Evolutionary conservation across 805 yeast species (phyloP), one percentile per base, ranked within the genome.

Genomic region (Jamesozyma hellenica): DNA sequence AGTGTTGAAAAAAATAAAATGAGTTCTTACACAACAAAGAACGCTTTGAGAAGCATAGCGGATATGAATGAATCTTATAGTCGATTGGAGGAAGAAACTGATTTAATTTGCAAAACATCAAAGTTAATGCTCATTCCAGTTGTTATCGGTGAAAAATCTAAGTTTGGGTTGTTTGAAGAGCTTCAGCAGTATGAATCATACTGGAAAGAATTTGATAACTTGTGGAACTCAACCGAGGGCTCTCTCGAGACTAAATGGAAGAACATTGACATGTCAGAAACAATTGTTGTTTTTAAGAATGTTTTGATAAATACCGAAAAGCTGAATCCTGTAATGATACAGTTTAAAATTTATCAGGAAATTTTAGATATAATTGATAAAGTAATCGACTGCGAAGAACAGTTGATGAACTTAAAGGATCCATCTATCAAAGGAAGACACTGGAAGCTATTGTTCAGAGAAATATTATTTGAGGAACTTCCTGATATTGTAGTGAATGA

Each of bases 381-480:
- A 17, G 36, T 26, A n/a, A 26, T 17, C 28, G 32, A 21, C 16
- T 28, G 15, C 19, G 32, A 27, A 14, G 28, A 38, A 12, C 21
- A 33, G 10, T 16, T 42, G 13, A 9, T 1, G 3, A 23, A 15
- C 3, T 58, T 85, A 41, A 73, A 70, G 41, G 71, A 77, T 4
- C 80, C 70, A 0, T 69, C 75, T 0, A 57, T 88, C 45, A 72
- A 72, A 39, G 68, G 67, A 0, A 65, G 87, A 17, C 96, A 88
- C 51, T 77, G 95, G 87, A 61, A 61, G 14, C 45, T 51, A 9
- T 54, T 79, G 2, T 72, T 72, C 46, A 43, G 54, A 11, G 55
- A 51, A 11, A 42, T 68, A 8, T 55, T 79, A 2, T 72, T 72
- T 45, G 44, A 55, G 11, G 55, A 52, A 11, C 43, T 68, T 17